A percentile compares a stretch with the other conserved stretches of the same genome.
These are phyloP conservation scores for Cichorium intybus DNA, from an alignment of 140 eudicot genomes.

Conservation along the genomic window DNA sequence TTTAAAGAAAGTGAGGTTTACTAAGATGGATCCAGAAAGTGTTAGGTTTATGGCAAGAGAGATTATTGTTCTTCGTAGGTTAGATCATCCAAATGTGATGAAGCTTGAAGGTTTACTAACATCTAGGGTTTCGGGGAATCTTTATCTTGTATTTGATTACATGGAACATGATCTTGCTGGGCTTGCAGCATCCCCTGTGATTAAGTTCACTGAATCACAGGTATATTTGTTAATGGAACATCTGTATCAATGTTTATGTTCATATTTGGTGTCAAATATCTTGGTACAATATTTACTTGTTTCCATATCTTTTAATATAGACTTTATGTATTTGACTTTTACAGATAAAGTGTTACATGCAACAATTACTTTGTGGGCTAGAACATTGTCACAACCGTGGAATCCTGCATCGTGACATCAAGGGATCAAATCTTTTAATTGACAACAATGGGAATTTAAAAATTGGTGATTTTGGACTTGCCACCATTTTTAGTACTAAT, in stretches of 20 bases:
- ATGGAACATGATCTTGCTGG: slow-evolving; percentile 92
- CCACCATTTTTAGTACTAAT: slow-evolving; percentile 41
- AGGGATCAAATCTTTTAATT: slow-evolving; percentile 75
- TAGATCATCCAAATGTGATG: slow-evolving; percentile 87
- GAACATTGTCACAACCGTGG: slow-evolving; percentile 83
- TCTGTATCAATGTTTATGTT: neutral
- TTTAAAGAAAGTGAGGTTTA: slow-evolving; percentile 61
- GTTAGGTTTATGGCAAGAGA: slow-evolving; percentile 89
- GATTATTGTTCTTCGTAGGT: slow-evolving; percentile 62
- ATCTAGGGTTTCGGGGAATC: slow-evolving; percentile 72
- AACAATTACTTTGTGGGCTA: slow-evolving; percentile 66
- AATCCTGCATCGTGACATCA: slow-evolving; percentile 80
- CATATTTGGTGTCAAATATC: neutral
- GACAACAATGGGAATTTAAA: slow-evolving; percentile 63
- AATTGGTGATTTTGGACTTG: slow-evolving; percentile 84
- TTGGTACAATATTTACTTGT: neutral
- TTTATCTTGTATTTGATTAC: slow-evolving; percentile 81
- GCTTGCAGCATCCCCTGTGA: slow-evolving; percentile 57
- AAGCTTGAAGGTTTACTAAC: slow-evolving; percentile 76
- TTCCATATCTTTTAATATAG: slow-evolving; percentile 10
- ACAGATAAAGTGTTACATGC: slow-evolving; percentile 84
- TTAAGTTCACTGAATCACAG: slow-evolving; percentile 76
- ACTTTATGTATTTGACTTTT: slow-evolving; percentile 15
- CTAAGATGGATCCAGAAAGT: slow-evolving; percentile 80
- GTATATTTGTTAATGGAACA: slow-evolving; percentile 25